A percentile compares a stretch with the other conserved stretches of the same genome.
Conservation (phyloP, 2,329 filamentous ascomycete species). For the Calonectria hongkongensis region DNA sequence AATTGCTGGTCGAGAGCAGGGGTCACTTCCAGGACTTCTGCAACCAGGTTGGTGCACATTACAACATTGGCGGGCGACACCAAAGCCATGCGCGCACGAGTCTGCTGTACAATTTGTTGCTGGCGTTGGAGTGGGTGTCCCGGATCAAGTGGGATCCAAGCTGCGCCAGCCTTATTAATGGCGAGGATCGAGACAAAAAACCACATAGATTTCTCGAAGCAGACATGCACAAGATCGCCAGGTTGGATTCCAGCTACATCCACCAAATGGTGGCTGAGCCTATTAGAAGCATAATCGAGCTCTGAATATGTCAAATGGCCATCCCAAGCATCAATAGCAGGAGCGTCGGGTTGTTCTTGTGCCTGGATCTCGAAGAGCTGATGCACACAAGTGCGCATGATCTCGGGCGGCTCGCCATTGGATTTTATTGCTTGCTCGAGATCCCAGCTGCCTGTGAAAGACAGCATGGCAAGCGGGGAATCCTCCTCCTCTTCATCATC, state of each 20-base stretch:
- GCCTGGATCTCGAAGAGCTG: slow-evolving; percentile 18
- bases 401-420: slow-evolving; percentile 11
- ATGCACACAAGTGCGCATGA: slow-evolving; percentile 43
- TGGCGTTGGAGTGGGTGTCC: slow-evolving; percentile 12
- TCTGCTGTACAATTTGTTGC: slow-evolving; percentile 25
- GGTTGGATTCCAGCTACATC: slow-evolving; percentile 20
- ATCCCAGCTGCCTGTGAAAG: slow-evolving; percentile 22
- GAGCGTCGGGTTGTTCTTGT: slow-evolving; percentile 26
- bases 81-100: slow-evolving; percentile 3
- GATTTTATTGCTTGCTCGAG: slow-evolving; percentile 20
- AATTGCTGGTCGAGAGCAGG: slow-evolving; percentile 11
- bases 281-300: slow-evolving; percentile 33
- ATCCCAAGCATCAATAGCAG: slow-evolving; percentile 54
- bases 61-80: slow-evolving; percentile 16
- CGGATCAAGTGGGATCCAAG: slow-evolving; percentile 19
- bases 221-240: slow-evolving; percentile 33
- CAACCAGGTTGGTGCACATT: slow-evolving; percentile 21
- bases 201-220: slow-evolving; percentile 33
- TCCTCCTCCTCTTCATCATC: slow-evolving; percentile 20
- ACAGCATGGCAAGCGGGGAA: slow-evolving; percentile 13
- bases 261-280: slow-evolving; percentile 35
- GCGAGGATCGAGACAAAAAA: slow-evolving; percentile 24
- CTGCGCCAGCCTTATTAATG: slow-evolving; percentile 20
- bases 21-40: slow-evolving; percentile 7
- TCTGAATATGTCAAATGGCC: slow-evolving; percentile 38